A percentile compares a stretch with the other conserved stretches of the same genome.
phyloP scores from a whole-genome alignment of 2,329 filamentous ascomycete genomes.

The Lecanicillium sp. region DNA sequence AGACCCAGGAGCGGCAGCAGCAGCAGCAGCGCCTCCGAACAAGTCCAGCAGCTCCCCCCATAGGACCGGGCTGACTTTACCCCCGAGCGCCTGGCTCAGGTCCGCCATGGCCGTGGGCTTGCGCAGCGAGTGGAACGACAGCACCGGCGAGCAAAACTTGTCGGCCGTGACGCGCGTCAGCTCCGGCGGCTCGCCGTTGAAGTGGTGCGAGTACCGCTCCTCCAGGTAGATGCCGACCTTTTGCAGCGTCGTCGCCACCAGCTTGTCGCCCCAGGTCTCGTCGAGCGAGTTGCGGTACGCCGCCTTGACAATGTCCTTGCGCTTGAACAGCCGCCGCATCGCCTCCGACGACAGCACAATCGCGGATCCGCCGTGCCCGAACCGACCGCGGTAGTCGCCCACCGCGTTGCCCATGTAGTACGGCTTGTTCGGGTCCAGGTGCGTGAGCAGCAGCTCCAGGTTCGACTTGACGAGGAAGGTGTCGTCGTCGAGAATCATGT shows the following conservation, averaged over 20 bases:
- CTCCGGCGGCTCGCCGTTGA: conserved; percentile 46
- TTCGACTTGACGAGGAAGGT: conserved; percentile 46
- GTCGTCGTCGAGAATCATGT: conserved; percentile 50
- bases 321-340: conserved; percentile 36
- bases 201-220: conserved; percentile 44
- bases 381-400: conserved; percentile 46
- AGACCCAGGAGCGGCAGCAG: too few species aligned
- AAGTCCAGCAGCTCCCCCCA: conserved; percentile 45
- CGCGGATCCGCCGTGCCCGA: conserved; percentile 49
- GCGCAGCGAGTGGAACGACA: conserved; percentile 46
- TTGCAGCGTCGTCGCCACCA: conserved; percentile 46
- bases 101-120: conserved; percentile 35
- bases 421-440: conserved; percentile 37
- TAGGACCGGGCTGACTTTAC: conserved; percentile 30
- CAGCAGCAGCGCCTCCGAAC: too few species aligned
- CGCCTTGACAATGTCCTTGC: conserved; percentile 32
- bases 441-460: conserved; percentile 37
- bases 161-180: conserved; percentile 41
- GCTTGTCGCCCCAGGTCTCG: conserved; percentile 46
- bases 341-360: conserved; percentile 44
- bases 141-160: conserved; percentile 44
- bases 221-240: conserved; percentile 47
- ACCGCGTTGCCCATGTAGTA: conserved; percentile 50
- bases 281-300: conserved; percentile 40
- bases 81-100: conserved; percentile 33